A percentile compares a stretch with the other conserved stretches of the same genome.
Conservation (phyloP, 139 green algal genomes). For the Micractinium sp. region DNA sequence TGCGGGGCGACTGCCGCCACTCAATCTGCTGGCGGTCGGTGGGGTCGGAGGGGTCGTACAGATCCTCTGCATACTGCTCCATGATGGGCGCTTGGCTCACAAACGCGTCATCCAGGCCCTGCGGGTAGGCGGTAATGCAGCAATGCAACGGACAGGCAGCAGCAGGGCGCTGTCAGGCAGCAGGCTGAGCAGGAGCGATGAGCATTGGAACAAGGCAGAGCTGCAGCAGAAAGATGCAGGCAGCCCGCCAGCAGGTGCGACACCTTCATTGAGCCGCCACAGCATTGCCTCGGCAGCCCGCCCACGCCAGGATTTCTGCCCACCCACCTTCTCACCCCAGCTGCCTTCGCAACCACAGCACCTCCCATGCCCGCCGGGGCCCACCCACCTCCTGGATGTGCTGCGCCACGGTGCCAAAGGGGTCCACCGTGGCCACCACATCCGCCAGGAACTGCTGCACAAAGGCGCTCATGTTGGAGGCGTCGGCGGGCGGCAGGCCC, state of each 20-base stretch:
- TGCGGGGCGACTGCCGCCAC: slow-evolving; percentile 31
- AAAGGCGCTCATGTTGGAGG: slow-evolving; percentile 54
- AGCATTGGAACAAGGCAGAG: not conserved
- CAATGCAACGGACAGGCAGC: no score
- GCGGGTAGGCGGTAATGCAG: not conserved
- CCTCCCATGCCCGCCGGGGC: not conserved
- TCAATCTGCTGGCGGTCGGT: slow-evolving; percentile 57
- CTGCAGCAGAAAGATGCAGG: no score
- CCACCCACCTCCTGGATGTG: slow-evolving; percentile 53
- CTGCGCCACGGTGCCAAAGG: slow-evolving; percentile 56
- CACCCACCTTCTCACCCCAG: no score
- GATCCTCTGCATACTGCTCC: slow-evolving; percentile 6
- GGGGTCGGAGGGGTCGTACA: slow-evolving; percentile 57
- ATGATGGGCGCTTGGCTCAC: slow-evolving; percentile 12
- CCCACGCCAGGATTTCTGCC: not conserved
- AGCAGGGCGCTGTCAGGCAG: no score
- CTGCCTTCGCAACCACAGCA: not conserved
- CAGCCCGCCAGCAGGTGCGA: no score
- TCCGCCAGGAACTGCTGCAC: slow-evolving; percentile 93
- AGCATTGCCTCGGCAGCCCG: no score
- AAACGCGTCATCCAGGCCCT: slow-evolving; percentile 67
- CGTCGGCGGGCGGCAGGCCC: slow-evolving; percentile 59
- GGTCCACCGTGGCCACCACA: slow-evolving; percentile 59
- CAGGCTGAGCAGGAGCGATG: not conserved
- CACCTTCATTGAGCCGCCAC: no score